Conservation (phyloP, 169 alveolate genomes). For the Haemoproteus tartakovskyi region DNA sequence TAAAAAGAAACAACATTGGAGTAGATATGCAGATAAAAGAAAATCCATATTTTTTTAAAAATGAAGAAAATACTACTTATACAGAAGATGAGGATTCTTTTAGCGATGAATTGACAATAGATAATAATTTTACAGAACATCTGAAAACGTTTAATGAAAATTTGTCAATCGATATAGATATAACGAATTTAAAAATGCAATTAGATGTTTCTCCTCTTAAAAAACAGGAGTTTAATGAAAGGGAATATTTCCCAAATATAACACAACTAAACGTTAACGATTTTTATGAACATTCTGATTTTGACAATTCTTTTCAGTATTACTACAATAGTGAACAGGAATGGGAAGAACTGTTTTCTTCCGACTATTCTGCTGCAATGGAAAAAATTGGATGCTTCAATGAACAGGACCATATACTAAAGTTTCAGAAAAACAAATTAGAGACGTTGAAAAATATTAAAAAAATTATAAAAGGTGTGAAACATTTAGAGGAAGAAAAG, state of each 20-base stretch:
- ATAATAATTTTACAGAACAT: slow-evolving; percentile 7
- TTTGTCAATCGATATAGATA: slow-evolving; percentile 8
- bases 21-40: neutral
- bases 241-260: slow-evolving; percentile 19
- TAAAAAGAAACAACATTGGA: no score
- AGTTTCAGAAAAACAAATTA: slow-evolving; percentile 13
- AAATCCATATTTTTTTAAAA: neutral
- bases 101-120: slow-evolving; percentile 12
- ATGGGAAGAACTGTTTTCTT: no score
- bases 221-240: slow-evolving; percentile 13
- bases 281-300: no score
- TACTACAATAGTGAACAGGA: no score
- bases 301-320: no score
- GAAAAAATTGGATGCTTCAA: neutral
- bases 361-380: no score
- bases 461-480: slow-evolving; percentile 16
- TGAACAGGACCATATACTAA: slow-evolving; percentile 7
- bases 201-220: no score
- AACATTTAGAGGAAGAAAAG: neutral
- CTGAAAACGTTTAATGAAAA: slow-evolving; percentile 17
- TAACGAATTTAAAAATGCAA: neutral
- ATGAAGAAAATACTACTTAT: neutral
- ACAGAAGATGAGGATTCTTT: neutral
- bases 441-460: slow-evolving; percentile 52
- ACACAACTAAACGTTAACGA: no score